phyloP scores from a whole-genome alignment of 2,329 filamentous ascomycete genomes.

The Trichophyton schoenleinii region DNA sequence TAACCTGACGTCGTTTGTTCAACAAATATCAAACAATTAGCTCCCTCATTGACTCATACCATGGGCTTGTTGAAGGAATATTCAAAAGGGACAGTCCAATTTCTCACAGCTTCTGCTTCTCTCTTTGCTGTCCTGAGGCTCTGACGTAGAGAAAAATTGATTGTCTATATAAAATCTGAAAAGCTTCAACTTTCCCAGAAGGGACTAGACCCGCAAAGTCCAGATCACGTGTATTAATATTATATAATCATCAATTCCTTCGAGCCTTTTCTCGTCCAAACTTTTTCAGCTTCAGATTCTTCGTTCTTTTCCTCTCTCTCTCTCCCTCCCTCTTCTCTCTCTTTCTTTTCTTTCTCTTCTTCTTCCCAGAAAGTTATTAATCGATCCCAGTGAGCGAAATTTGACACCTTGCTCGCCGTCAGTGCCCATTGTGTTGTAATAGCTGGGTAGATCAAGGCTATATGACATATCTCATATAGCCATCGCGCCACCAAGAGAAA shows the following conservation, averaged over 20 bases:
- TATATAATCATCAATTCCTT: background rate
- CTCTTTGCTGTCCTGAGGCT: background rate
- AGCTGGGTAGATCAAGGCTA: constrained; percentile 37
- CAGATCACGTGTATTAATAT: background rate
- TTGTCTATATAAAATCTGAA: background rate
- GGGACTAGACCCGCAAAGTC: background rate
- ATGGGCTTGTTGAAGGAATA: background rate
- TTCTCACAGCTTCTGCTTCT: background rate
- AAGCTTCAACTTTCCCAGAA: background rate
- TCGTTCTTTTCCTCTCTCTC: constrained; percentile 12
- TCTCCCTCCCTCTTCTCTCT: constrained; percentile 9
- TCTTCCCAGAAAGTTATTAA: constrained; percentile 41
- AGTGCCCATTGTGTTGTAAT: constrained; percentile 47
- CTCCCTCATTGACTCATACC: background rate
- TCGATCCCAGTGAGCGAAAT: constrained; percentile 41
- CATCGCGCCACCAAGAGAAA: constrained; percentile 39
- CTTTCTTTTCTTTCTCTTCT: constrained; percentile 24
- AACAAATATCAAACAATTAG: background rate
- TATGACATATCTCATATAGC: constrained; percentile 17
- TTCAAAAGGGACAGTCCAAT: background rate
- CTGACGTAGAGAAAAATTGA: background rate
- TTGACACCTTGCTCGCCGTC: constrained; percentile 40
- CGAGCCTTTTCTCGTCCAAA: background rate
- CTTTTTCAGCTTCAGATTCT: background rate
- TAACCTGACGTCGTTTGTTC: background rate